Evolutionary conservation across 202 grass and related monocot genomes (phyloP), one percentile per base, ranked within the genome.

Genomic region (Panicum hallii): DNA sequence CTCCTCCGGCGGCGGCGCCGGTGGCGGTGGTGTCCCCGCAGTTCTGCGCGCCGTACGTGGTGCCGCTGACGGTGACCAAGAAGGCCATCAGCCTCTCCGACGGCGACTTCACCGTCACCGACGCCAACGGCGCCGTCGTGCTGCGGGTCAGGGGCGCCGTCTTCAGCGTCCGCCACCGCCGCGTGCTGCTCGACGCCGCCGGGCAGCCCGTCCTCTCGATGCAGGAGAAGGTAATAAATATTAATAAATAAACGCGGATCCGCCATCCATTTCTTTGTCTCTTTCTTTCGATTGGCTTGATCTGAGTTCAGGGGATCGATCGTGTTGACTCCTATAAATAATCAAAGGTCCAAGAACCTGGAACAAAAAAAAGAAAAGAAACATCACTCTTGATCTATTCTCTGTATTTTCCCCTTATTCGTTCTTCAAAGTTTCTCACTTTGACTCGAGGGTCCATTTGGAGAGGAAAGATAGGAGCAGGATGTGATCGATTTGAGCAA

Each of bases 11-110:
- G 17, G 54, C 54, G 6, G 36, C 42, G 11, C 58, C 62, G 9
- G 67, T 89, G 72, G 15, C 81, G 11, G 89, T 94, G 72, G 89
- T 91, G 57, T 79, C 76, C 9, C 88, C 56, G 15, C 70, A 90
- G 79, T 93, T 91, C 84, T 91, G 84, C 49, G 70, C 70, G 10
- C 85, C 87, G 26, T 86, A 91, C 78, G 77, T 77, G 77, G 89
- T 93, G 70, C 82, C 78, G 0, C 84, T 93, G 19, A 93, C 85
- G 48, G 79, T 93, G 43, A 83, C 84, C 16, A 81, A 85, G 81
- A 91, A 90, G 57, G 38, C 84, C 26, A 2, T 89, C 48, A 88
- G 86, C 89, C 28, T 88, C 22, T 72, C 81, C 7, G 64, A 85
- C 16, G 82, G 77, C 55, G 61, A 87, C 84, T 93, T 91, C 83